Evolutionary conservation across 2,329 filamentous ascomycete genomes (phyloP), one percentile per base, ranked within the genome.

Genomic region (Plectosphaerella cucumerina): DNA sequence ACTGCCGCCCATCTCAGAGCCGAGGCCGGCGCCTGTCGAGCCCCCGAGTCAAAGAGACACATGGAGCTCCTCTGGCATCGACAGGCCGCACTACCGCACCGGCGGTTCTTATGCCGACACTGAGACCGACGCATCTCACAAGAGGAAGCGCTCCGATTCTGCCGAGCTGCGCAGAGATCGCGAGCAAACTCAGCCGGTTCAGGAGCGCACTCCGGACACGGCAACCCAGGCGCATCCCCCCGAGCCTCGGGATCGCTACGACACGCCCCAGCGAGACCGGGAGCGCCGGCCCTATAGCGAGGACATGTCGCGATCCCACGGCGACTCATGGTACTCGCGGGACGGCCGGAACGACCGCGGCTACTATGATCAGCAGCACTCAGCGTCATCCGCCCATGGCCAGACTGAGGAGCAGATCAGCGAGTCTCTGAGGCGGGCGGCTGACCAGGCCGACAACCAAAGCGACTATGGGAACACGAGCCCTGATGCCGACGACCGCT

Each of bases 121-220:
- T 6, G 72, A 77, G 31, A 61, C 64, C n/a, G 78, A 84, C 34
- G 63, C 60, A 15, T 69, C 77, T 17, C 77, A 82, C 59, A 87
- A 86, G 68, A 81, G 84, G 60, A 93, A 90, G 67, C 81, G 88
- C 53, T 90, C 88, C 6, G 71, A 75, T 44, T 89, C 86, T 6
- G 66, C 73, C 35, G 85, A 85, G 50, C 65, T 64, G 6, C 64
- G 69, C 49, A 69, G 70, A 57, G 73, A 76, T 21, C 31, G 48
- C 33, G 31, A 44, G 39, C 54, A 54, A 21, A 56, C 45, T 20
- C 55, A 53, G 23, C 53, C 58, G 6, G 51, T 57, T 8, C 64
- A 68, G 41, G 65, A 70, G 52, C 62, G 60, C 5, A 68, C 68
- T 14, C 67, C 67, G 23, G 69, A 70, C 47, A 59, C 59, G 21